A percentile compares a stretch with the other conserved stretches of the same genome.
phyloP scores from a whole-genome alignment of 306 rosid species.

The Cicer chorassanicum region DNA sequence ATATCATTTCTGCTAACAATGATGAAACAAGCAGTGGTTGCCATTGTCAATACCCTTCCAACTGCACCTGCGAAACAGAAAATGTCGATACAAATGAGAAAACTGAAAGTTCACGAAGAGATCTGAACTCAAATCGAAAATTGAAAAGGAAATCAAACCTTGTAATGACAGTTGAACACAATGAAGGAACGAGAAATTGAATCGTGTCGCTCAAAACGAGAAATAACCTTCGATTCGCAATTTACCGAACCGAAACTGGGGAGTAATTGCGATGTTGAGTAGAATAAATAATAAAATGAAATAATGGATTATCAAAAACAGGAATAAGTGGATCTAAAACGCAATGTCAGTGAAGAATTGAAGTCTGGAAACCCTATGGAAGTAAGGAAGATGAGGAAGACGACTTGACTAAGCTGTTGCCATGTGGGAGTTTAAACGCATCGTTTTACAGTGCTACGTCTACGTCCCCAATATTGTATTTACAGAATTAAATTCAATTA shows the following conservation, averaged over 20 bases:
- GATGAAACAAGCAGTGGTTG: slow-evolving; percentile 93
- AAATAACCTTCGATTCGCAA: slow-evolving; percentile 14
- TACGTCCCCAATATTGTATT: too few species aligned
- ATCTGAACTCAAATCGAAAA: slow-evolving; percentile 11
- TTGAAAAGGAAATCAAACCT: slow-evolving; percentile 13
- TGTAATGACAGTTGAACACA: neutral
- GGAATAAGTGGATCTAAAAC: slow-evolving; percentile 10
- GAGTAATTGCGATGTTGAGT: slow-evolving; percentile 7
- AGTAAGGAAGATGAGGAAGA: neutral
- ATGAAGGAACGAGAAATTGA: slow-evolving; percentile 4
- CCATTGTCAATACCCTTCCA: slow-evolving; percentile 58
- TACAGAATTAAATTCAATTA: too few species aligned
- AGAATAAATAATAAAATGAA: neutral
- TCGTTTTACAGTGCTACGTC: neutral
- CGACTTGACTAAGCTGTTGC: too few species aligned
- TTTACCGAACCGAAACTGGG: neutral
- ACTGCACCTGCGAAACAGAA: neutral
- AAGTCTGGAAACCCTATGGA: slow-evolving; percentile 29
- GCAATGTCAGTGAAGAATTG: neutral
- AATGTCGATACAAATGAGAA: neutral
- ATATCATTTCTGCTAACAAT: slow-evolving; percentile 96
- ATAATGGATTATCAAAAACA: neutral
- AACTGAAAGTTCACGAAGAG: neutral
- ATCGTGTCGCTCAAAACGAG: neutral
- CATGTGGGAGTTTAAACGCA: slow-evolving; percentile 16